Evolutionary conservation across 1,139 yeast genomes (phyloP).

Genomic region (Kodamaea anthophila): DNA sequence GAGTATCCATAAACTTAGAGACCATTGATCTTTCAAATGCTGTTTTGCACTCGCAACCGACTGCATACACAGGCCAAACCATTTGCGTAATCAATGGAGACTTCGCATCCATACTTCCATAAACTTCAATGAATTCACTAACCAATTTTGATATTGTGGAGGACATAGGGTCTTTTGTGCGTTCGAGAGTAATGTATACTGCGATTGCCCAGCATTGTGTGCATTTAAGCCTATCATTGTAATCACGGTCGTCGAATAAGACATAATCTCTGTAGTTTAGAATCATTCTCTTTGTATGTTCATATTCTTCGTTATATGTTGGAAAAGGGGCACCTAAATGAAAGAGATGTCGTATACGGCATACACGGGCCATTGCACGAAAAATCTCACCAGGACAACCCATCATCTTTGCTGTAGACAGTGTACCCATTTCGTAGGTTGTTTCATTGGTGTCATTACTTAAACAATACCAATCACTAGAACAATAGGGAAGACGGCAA

Average conservation of each 20-base stretch:
- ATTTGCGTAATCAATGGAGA: constrained; percentile 49
- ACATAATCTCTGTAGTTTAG: constrained; percentile 44
- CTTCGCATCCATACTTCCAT: constrained; percentile 34
- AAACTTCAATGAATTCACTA: constrained; percentile 40
- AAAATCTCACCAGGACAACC: constrained; percentile 56
- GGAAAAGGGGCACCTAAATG: constrained; percentile 10
- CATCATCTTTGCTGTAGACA: constrained; percentile 46
- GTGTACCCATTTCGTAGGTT: constrained; percentile 5
- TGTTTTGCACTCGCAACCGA: constrained; percentile 36
- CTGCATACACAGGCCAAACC: constrained; percentile 54
- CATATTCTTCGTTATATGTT: constrained; percentile 16
- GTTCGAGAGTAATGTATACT: constrained; percentile 32
- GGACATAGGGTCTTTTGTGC: constrained; percentile 22
- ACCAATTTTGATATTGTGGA: constrained; percentile 23
- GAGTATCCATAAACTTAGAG: constrained; percentile 27
- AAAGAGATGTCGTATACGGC: constrained; percentile 32
- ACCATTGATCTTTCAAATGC: constrained; percentile 23
- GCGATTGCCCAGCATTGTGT: constrained; percentile 54
- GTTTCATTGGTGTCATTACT: too few species aligned
- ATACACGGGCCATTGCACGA: constrained; percentile 35
- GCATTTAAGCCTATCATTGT: constrained; percentile 34
- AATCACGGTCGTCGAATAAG: constrained; percentile 17
- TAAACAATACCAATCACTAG: constrained; percentile 46
- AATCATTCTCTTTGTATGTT: constrained; percentile 24
- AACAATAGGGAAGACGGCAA: constrained; percentile 45